Base-by-base conservation (phyloP, 2,329 filamentous ascomycete genomes). In the Tolypocladium amazonense region DNA sequence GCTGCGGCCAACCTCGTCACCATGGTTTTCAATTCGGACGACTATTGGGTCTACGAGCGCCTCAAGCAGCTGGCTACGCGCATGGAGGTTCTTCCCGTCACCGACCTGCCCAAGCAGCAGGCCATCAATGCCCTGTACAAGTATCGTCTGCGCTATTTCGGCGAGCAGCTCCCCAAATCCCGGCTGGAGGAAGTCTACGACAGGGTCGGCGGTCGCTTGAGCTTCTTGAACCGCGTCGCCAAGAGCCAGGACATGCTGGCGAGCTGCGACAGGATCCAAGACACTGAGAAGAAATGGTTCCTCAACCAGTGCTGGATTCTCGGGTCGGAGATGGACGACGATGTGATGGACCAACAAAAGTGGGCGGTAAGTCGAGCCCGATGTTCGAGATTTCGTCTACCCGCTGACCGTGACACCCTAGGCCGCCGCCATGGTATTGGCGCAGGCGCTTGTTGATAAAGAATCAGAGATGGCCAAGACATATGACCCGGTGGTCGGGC, bases 331-430 rank as follows among this genome's bases (percentile, higher is more conserved):
- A 89, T 90, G 88, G 94, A 97, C 66, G 94, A 97, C 73, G 94
- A 99, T 70, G 94, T 97, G 66, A 97, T 97, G 88, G 91, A 97
- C 69, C 90, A 97, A 73, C 92, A 97, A 71, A 97, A 97, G 73
- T 97, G 91, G 79, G 90, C 92, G 54, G 88, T 91, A 78, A 75
- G 87, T 83, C 38, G 45, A 60, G 8, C 18, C 47, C 43, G 2
- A 38, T 23, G 23, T 20, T 37, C 20, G 15, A 33, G 27, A 20
- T 52, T 11, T 37, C 39, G 9, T n/a, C 43, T 41, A 39, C 25
- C 15, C 39, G 25, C 23, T 37, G 57, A 35, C 2, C 25, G 3
- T 43, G 25, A 4, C 37, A 25, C 23, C 30, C 14, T 62, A 91
- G 84, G 90, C 92, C 15, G 92, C 91, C 15, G 92, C 94, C 43